phyloP scores from a whole-genome alignment of 306 rosid species.

The Malus domestica region ASM211411v1 NC_041803.1:6219501-6220000 shows the following conservation, averaged over 20 bases:
- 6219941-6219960: not conserved
- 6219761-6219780: slow-evolving; percentile 10
- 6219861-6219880: slow-evolving; percentile 98
- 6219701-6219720: not conserved
- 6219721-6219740: not conserved
- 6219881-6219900: slow-evolving; percentile 98
- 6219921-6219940: not conserved
- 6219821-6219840: slow-evolving; percentile 87
- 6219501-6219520: slow-evolving; percentile 15
- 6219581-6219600: not conserved
- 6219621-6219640: not conserved
- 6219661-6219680: not conserved
- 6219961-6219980: not conserved
- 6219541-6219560: not conserved
- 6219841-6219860: slow-evolving; percentile 94
- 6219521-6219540: not conserved
- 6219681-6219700: not conserved
- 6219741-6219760: not conserved
- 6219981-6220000: not conserved
- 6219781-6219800: slow-evolving; percentile 43
- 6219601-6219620: not conserved
- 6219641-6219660: not conserved
- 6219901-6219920: slow-evolving; percentile 51
- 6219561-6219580: not conserved
- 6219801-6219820: slow-evolving; percentile 58